These are phyloP conservation scores for Bremia lactucae DNA, from an alignment of 352 stramenopile species.

Conservation along the genomic window DNA sequence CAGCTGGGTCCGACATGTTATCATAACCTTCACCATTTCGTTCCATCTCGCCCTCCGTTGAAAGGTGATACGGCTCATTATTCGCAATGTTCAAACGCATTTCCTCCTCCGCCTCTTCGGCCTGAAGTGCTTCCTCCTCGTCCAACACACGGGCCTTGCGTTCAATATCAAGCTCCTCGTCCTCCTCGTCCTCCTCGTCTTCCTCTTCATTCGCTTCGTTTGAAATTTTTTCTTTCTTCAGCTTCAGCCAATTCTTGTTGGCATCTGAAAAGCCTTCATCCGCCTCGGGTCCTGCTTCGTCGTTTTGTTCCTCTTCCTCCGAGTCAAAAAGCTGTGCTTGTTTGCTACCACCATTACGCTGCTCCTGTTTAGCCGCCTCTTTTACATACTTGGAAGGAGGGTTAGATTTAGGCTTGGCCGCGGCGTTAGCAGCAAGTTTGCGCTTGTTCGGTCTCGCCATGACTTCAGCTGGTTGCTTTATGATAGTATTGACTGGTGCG, in stretches of 20 bases:
- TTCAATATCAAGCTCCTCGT: conserved; percentile 78
- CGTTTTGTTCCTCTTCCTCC: conserved; percentile 36
- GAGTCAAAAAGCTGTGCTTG: conserved; percentile 61
- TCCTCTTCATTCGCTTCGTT: conserved; percentile 23
- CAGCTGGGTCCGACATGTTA: conserved; percentile 56
- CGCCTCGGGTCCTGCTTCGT: conserved; percentile 39
- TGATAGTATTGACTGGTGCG: conserved; percentile 30
- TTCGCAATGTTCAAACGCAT: conserved; percentile 82
- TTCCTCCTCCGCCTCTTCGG: conserved; percentile 68
- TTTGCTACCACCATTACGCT: conserved; percentile 28
- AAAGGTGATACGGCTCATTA: conserved; percentile 75
- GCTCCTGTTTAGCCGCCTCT: conserved; percentile 64
- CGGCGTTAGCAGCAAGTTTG: conserved; percentile 28
- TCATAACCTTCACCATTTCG: conserved; percentile 36
- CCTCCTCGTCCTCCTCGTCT: conserved; percentile 34
- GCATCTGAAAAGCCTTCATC: conserved; percentile 70
- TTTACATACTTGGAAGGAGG: conserved; percentile 70
- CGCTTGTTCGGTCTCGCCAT: conserved; percentile 52
- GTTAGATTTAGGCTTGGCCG: conserved; percentile 10
- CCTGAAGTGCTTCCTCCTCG: conserved; percentile 59
- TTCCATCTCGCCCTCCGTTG: conserved; percentile 67
- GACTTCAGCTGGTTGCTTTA: conserved; percentile 20
- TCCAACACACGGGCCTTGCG: conserved; percentile 76
- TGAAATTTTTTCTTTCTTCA: conserved; percentile 68
- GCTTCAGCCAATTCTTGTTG: conserved; percentile 81